These are phyloP conservation scores for Metschnikowia matae DNA, from an alignment of 805 yeast genomes.

Conservation along the genomic window DNA sequence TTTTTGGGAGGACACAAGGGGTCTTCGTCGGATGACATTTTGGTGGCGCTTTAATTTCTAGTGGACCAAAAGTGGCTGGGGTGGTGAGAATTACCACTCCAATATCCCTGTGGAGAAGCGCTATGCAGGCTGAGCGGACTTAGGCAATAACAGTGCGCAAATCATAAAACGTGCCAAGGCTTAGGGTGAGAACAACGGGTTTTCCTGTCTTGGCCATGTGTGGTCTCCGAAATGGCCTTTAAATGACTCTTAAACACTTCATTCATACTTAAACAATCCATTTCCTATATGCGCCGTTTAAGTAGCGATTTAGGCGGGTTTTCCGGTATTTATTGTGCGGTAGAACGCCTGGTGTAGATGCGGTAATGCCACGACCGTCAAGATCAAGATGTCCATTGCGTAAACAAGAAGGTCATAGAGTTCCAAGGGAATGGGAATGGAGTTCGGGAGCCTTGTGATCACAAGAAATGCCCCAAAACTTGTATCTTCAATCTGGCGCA, in stretches of 20 bases:
- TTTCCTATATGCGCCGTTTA: too few relatives aligned
- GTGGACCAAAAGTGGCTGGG: neutral
- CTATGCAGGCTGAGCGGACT: slow-evolving; percentile 2
- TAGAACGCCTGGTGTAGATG: neutral
- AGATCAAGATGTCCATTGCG: slow-evolving; percentile 12
- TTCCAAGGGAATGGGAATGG: slow-evolving; percentile 18
- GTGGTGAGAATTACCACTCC: slow-evolving; percentile 3
- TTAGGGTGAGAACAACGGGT: too few relatives aligned
- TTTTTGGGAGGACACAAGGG: slow-evolving; percentile 48
- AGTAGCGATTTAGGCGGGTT: too few relatives aligned
- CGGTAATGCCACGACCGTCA: slow-evolving; percentile 8
- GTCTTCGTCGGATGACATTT: slow-evolving; percentile 39
- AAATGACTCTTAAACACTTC: too few relatives aligned
- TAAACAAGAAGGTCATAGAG: slow-evolving; percentile 15
- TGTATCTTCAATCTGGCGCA: slow-evolving; percentile 2
- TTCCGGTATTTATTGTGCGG: too few relatives aligned
- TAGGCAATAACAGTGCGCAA: slow-evolving; percentile 2
- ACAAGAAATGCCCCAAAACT: slow-evolving; percentile 7
- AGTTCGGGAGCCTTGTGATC: slow-evolving; percentile 14
- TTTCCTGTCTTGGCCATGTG: neutral
- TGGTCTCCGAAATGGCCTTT: too few relatives aligned
- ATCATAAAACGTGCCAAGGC: neutral
- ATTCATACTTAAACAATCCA: too few relatives aligned
- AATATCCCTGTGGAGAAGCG: slow-evolving; percentile 4
- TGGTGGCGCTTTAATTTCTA: neutral